Percentiles rank a stretch among this genome's conserved stretches.
phyloP scores from a whole-genome alignment of 1,284 basidiomycete genomes.

The Lentinula novae-zelandiae region DNA sequence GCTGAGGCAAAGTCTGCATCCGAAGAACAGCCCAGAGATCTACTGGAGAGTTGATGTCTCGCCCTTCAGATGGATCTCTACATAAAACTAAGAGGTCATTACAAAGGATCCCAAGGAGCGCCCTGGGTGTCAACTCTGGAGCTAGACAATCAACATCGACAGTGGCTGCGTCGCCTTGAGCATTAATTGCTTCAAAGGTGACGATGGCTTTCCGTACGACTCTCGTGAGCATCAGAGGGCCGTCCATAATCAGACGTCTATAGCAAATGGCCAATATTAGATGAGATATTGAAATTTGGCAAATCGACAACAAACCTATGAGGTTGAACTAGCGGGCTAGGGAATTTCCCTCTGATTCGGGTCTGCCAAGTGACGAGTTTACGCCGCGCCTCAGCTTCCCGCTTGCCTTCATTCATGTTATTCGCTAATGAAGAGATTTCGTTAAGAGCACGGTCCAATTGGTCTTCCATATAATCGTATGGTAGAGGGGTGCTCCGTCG shows the following conservation, averaged over 20 bases:
- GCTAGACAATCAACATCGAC: constrained; percentile 88
- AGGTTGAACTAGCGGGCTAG: constrained; percentile 95
- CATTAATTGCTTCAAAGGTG: constrained; percentile 78
- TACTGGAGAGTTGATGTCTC: constrained; percentile 67
- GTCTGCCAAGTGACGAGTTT: constrained; percentile 92
- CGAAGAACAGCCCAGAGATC: constrained; percentile 92
- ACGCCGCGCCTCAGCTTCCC: constrained; percentile 86
- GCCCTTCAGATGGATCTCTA: constrained; percentile 74
- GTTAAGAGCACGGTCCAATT: constrained; percentile 79
- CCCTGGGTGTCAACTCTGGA: constrained; percentile 74
- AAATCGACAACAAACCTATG: constrained; percentile 64
- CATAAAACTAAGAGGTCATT: constrained; percentile 91
- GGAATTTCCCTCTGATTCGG: constrained; percentile 87
- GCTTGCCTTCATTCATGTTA: constrained; percentile 96
- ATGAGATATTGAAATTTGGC: constrained; percentile 4
- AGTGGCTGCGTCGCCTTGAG: constrained; percentile 71
- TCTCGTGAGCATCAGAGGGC: constrained; percentile 76
- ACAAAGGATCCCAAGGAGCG: constrained; percentile 79
- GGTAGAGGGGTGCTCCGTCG: constrained; percentile 78
- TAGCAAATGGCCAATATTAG: not conserved
- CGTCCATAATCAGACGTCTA: constrained; percentile 87
- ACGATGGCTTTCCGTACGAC: constrained; percentile 87
- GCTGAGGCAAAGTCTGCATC: constrained; percentile 86
- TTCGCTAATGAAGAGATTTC: constrained; percentile 87
- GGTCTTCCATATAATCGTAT: constrained; percentile 70